Conservation (phyloP, 1,284 basidiomycete species). For the Microbotryum intermedium region DNA sequence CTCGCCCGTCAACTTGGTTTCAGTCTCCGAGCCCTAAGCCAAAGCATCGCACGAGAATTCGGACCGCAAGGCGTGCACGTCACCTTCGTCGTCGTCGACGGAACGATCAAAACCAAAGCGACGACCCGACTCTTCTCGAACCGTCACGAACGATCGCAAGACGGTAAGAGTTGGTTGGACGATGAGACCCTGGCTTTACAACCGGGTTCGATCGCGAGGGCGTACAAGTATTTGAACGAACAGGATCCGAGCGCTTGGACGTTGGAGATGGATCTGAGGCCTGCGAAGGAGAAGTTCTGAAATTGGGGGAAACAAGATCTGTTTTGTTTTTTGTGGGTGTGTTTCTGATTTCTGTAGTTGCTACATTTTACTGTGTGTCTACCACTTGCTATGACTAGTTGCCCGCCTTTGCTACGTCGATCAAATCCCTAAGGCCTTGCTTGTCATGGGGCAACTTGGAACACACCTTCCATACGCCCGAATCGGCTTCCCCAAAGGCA, state of each 20-base stretch:
- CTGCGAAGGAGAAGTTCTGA: conserved; percentile 24
- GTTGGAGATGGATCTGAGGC: conserved; percentile 58
- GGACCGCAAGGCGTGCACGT: conserved; percentile 67
- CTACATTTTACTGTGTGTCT: too few relatives aligned
- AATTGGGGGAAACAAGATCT: too few relatives aligned
- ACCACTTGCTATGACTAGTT: too few relatives aligned
- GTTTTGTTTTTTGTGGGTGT: too few relatives aligned
- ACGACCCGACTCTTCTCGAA: conserved; percentile 22
- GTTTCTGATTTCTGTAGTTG: too few relatives aligned
- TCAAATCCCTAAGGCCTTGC: not conserved
- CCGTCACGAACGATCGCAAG: not conserved
- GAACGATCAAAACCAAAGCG: conserved; percentile 49
- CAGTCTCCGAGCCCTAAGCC: conserved; percentile 31
- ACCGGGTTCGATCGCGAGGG: conserved; percentile 56
- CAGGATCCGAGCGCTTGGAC: conserved; percentile 57
- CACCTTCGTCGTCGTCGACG: conserved; percentile 41
- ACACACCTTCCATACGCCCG: not conserved
- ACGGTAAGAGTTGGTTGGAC: conserved; percentile 39
- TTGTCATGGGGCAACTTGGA: not conserved
- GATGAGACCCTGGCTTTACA: conserved; percentile 48
- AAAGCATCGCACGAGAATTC: conserved; percentile 70
- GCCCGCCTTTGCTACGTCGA: not conserved
- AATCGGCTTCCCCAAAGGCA: not conserved
- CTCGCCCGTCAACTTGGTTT: not conserved
- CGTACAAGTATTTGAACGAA: conserved; percentile 40